Base-by-base conservation (phyloP, 1,284 basidiomycete genomes). In the Trichosporon inkin region DNA sequence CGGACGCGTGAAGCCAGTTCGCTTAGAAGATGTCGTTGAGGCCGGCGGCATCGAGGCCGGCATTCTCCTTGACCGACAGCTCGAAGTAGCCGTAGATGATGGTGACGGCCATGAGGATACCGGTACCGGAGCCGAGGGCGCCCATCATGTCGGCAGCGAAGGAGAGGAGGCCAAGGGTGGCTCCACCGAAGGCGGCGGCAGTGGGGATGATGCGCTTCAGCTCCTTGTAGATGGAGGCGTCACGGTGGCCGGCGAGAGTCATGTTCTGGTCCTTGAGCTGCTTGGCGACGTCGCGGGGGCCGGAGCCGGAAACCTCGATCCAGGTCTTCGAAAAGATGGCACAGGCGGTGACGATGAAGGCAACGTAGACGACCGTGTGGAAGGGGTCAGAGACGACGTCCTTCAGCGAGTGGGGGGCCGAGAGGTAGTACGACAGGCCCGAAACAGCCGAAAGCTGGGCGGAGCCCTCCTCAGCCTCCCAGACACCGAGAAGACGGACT, bases 271-370 rank as follows among this genome's bases (percentile, higher is more conserved):
- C 95, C 83, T 98, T 98, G 74, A 99, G 86, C 79, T 99, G 94
- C 81, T 95, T 96, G 59, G 95, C 95, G 57, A 99, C 88, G 70
- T 99, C 95, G 56, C 95, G 82, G 16, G 95, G 95, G 16, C 95
- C 93, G 59, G 88, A 90, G 36, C 95, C 95, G 1, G 92, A 97
- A 38, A 98, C 92, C 74, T 98, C 95, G 71, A 99, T 98, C 95
- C 95, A 99, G 5, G 95, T 96, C 84, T 98, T 98, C 77, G 90
- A 94, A 83, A 99, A 98, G 69, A 98, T 83, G 13, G 95, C 95
- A 75, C 95, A 99, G 13, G 92, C 92, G 35, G 89, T 87, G 62
- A 95, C 83, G 80, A 95, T 96, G 81, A 98, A 98, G 6, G 85
- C 80, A 73, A 98, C 87, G 81, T 99, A 97, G 70, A 97, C 81